Percentiles rank a stretch among this genome's conserved stretches.
phyloP scores from a whole-genome alignment of 768 basidiomycete species.

The Kwoniella dendrophila region DNA sequence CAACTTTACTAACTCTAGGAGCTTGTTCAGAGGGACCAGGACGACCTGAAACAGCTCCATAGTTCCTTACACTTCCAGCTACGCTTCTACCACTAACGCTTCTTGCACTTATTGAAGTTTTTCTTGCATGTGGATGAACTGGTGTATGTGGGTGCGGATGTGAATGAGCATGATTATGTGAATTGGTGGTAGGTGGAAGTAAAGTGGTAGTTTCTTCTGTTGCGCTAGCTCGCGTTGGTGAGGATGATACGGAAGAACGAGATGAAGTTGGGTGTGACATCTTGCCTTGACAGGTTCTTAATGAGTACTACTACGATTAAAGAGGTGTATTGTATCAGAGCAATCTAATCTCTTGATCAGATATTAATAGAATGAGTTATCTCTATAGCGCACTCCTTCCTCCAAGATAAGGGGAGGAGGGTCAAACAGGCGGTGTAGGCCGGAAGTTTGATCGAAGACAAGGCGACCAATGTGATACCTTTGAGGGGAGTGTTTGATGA shows the following conservation, averaged over 20 bases:
- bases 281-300: conserved; percentile 2
- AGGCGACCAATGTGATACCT: too few relatives aligned
- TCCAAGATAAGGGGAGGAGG: too few relatives aligned
- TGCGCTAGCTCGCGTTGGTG: conserved; percentile 17
- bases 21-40: conserved; percentile 43
- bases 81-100: conserved; percentile 40
- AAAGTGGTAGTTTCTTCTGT: conserved; percentile 41
- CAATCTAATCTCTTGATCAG: too few relatives aligned
- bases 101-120: conserved; percentile 35
- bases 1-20: conserved; percentile 47
- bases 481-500: too few relatives aligned
- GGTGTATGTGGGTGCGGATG: conserved; percentile 12
- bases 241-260: conserved; percentile 19
- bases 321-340: too few relatives aligned
- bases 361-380: too few relatives aligned
- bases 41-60: conserved; percentile 31
- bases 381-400: too few relatives aligned
- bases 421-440: too few relatives aligned
- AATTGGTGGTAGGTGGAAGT: conserved; percentile 27
- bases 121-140: conserved; percentile 28
- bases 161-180: conserved; percentile 7
- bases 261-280: conserved; percentile 5
- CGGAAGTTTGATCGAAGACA: too few relatives aligned
- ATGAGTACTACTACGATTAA: too few relatives aligned
- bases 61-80: conserved; percentile 40